Base-by-base conservation (phyloP, 495 filamentous ascomycete genomes). In the Saxophila tyrrhenica region DNA sequence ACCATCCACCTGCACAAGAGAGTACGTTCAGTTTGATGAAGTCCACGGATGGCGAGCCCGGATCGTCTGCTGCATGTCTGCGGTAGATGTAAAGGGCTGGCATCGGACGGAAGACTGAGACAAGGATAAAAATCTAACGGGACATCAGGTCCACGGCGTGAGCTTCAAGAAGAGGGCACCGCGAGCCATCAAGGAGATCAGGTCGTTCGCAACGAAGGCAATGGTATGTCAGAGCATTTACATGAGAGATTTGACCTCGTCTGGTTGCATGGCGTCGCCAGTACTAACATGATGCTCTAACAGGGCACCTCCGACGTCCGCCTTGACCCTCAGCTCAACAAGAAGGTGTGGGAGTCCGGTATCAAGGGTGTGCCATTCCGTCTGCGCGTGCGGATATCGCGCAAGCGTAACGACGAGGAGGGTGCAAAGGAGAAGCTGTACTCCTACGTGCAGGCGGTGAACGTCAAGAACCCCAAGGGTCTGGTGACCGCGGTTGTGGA, bases 1-100 rank as follows among this genome's bases (percentile, higher is more conserved):
- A 99, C 92, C 72, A 99, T 99, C 80, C 91, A 99, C 81, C 76
- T 99, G 60, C 92, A 99, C 85, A 97, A 94, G 83, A 83, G 90
- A 73, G 92, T 97, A 94, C 72, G 87, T 87, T 73, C 67, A 77
- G 80, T 84, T 83, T 83, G 67, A 77, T 83, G 80, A 82, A 83
- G 80, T 83, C 79, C 79, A 81, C 46, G 58, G 57, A 79, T 76
- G 79, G 79, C 70, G 55, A 32, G 48, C 48, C 54, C 43, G 47
- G 11, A 8, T 25, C 20, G 41, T 44, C 41, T 44, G 8, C 21
- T 24, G 45, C 45, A 24, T 7, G 3, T 9, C 3, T n/a, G 9
- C 21, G 21, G 20, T 23, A 48, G 45, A 7, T 23, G 21, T 5
- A 17, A n/a, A 44, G 20, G 39, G 51, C 25, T 50, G 66, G 67